These are phyloP conservation scores for Fulvia fulva DNA, from an alignment of 2,329 filamentous ascomycete species.

Conservation along the genomic window DNA sequence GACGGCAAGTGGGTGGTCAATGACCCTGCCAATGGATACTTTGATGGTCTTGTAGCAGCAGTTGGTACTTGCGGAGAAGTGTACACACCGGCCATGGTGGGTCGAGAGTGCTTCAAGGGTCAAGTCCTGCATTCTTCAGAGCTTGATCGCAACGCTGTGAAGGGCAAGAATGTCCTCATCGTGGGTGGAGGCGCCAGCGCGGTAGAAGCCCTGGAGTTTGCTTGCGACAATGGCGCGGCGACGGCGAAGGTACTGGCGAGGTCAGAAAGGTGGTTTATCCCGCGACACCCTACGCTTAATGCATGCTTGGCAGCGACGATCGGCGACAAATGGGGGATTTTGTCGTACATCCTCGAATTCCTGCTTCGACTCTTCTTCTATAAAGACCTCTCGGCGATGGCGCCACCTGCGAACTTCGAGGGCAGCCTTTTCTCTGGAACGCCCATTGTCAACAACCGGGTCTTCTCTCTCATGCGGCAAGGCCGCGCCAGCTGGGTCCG, in stretches of 20 bases:
- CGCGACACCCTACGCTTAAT: slow-evolving; percentile 70
- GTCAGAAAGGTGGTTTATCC: slow-evolving; percentile 37
- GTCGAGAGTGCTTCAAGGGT: slow-evolving; percentile 52
- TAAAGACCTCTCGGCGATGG: slow-evolving; percentile 69
- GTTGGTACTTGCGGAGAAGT: slow-evolving; percentile 72
- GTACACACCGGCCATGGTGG: slow-evolving; percentile 58
- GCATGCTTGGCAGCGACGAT: slow-evolving; percentile 71
- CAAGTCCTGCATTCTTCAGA: slow-evolving; percentile 75
- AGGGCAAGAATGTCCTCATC: slow-evolving; percentile 70
- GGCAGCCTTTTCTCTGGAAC: slow-evolving; percentile 75
- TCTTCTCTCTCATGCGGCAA: slow-evolving; percentile 57
- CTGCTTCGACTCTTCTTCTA: slow-evolving; percentile 77
- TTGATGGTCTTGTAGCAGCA: slow-evolving; percentile 73
- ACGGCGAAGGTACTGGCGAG: slow-evolving; percentile 62
- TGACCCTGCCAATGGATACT: slow-evolving; percentile 63
- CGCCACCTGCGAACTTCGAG: slow-evolving; percentile 52
- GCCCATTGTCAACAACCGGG: slow-evolving; percentile 40
- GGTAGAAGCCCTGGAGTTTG: slow-evolving; percentile 78
- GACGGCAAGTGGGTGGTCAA: slow-evolving; percentile 75
- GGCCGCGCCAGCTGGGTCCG: slow-evolving; percentile 74
- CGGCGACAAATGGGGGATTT: slow-evolving; percentile 64
- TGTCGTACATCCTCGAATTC: slow-evolving; percentile 74
- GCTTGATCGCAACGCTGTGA: slow-evolving; percentile 66
- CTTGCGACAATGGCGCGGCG: slow-evolving; percentile 60
- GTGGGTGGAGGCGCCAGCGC: slow-evolving; percentile 79